phyloP scores from a whole-genome alignment of 129 eudicot species.

The Escallonia rubra region DNA sequence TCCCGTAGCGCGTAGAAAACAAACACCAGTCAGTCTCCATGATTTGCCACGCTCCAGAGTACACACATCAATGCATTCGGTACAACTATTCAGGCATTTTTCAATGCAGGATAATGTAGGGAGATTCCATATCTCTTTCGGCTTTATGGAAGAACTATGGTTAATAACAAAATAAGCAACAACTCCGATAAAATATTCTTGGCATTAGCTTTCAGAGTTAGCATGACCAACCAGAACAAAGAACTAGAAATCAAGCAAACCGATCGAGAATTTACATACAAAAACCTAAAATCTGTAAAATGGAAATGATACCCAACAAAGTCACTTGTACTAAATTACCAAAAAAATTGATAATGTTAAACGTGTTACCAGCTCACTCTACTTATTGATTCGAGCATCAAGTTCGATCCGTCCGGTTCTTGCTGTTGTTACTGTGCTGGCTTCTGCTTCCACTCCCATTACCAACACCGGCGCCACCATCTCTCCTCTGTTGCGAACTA shows the following conservation, averaged over 20 bases:
- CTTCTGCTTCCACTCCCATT: constrained; percentile 4
- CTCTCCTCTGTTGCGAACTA: constrained; percentile 49
- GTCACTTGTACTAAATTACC: constrained; percentile 1
- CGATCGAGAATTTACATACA: constrained; percentile 13
- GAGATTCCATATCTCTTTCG: too few species aligned
- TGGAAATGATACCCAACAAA: neutral
- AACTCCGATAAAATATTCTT: neutral
- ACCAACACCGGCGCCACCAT: constrained; percentile 14
- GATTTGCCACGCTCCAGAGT: neutral
- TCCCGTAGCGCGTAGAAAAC: neutral
- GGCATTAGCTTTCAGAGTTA: constrained; percentile 6
- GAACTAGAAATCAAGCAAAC: neutral
- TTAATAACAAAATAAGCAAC: neutral
- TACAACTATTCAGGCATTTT: neutral
- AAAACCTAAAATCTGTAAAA: neutral
- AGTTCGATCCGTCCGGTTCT: constrained; percentile 31
- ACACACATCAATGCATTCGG: neutral
- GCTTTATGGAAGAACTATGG: neutral
- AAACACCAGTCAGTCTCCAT: neutral
- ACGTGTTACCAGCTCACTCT: constrained; percentile 8
- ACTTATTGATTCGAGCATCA: neutral
- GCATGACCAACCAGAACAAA: constrained; percentile 4
- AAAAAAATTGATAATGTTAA: neutral
- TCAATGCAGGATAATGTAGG: neutral
- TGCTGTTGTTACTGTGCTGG: constrained; percentile 13